Evolutionary conservation across 495 filamentous ascomycete genomes (phyloP).

Genomic region (Friedmanniomyces endolithicus): DNA sequence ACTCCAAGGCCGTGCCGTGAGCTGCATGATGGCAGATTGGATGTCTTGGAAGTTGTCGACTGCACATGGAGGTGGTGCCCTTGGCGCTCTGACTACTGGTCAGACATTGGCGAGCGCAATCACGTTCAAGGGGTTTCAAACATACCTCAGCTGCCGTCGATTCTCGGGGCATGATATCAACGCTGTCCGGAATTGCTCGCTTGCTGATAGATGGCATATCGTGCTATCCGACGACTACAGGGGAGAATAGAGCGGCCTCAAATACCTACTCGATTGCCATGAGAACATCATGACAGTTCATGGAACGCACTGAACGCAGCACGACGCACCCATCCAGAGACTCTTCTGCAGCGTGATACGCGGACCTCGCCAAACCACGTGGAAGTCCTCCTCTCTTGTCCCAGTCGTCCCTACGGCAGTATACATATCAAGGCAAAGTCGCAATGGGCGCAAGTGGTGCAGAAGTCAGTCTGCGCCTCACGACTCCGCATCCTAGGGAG

Average conservation of each 20-base stretch:
- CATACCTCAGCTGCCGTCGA: not conserved
- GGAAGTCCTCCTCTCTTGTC: not conserved
- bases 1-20: slow-evolving; percentile 1
- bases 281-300: not conserved
- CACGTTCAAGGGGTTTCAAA: no score
- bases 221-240: not conserved
- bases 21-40: slow-evolving; percentile 1
- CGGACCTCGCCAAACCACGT: slow-evolving; percentile 11
- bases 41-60: slow-evolving; percentile 1
- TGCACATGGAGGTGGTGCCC: not conserved
- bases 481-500: not conserved
- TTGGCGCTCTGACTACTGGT: not conserved
- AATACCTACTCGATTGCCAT: not conserved
- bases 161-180: not conserved
- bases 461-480: not conserved
- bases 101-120: not conserved
- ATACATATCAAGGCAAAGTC: not conserved
- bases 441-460: not conserved
- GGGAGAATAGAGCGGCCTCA: not conserved
- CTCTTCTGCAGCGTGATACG: not conserved
- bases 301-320: not conserved
- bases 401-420: not conserved
- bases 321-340: not conserved
- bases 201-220: not conserved
- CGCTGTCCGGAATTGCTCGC: not conserved